Base-by-base conservation (phyloP, 495 filamentous ascomycete species). In the Neurospora pannonica region DNA sequence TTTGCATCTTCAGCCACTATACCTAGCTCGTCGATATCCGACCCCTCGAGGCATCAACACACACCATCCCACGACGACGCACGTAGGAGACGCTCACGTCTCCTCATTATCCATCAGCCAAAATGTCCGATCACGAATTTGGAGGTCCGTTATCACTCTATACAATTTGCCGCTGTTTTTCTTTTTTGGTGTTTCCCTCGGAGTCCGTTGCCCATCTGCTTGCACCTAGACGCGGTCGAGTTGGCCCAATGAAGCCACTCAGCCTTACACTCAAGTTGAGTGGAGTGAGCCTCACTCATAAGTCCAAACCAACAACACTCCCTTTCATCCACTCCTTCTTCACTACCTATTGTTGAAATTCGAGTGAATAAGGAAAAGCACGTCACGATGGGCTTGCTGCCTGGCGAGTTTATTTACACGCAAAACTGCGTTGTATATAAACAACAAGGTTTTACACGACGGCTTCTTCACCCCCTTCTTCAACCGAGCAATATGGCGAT, bases 51-150 rank as follows among this genome's bases (percentile, higher is more conserved):
- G 54, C 54, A 62, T 31, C 54, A 34, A 31, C 13, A 62, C 28
- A 17, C 54, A 62, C 28, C 13, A 28, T 5, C 54, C 54, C 28
- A 67, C 54, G 28, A 67, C 54, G 54, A 67, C 54, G 28, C 28
- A 67, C 54, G 28, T 67, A 67, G 28, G 54, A 67, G 54, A 67
- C 54, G 31, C 11, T 36, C 28, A 38, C 37, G 69, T 31, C 67
- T 71, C 72, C 39, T 42, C 43, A 46, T 40, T 38, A 60, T 24
- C 31, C 24, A 74, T 71, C 70, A 69, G 75, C 31, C 82, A 85
- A 21, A 76, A 97, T 97, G 94, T 97, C 94, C 72, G 94, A 97
- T 81, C 91, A 94, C 76, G 94, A 97, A 79, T 94, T 97, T 78
- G 90, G 86, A 79, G 89, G 92, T 93, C 82, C 82, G 90, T 87